phyloP scores from a whole-genome alignment of 179 eudicot genomes.

The Carnegiea gigantea region DNA sequence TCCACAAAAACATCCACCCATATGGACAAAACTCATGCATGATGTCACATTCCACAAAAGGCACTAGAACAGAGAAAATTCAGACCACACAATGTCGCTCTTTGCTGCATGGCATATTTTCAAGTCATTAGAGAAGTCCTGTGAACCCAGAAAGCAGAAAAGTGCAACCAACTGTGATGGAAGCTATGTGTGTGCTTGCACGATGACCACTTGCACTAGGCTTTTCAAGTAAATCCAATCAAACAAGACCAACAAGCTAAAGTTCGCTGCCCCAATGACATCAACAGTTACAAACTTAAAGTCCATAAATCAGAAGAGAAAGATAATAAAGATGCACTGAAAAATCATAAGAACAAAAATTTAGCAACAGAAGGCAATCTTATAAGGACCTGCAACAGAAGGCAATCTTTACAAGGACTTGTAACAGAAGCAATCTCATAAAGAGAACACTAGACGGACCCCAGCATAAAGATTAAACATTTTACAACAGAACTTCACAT shows the following conservation, averaged over 20 bases:
- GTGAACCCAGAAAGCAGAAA: neutral
- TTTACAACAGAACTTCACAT: neutral
- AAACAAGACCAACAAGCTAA: neutral
- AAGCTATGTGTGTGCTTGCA: neutral
- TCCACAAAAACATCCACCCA: no score
- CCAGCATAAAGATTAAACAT: neutral
- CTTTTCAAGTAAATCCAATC: neutral
- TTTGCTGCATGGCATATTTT: neutral
- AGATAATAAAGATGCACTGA: neutral
- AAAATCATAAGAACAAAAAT: neutral
- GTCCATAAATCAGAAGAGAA: no score
- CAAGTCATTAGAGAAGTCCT: neutral
- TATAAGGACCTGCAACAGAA: neutral
- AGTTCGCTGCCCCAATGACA: neutral
- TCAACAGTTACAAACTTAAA: neutral
- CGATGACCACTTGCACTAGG: neutral
- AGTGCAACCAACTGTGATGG: neutral
- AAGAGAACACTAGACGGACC: neutral
- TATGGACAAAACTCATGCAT: no score
- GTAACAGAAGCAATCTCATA: neutral
- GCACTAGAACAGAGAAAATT: no score
- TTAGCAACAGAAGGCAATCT: neutral
- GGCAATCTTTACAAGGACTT: neutral
- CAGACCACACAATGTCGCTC: neutral
- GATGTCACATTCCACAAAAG: no score